Evolutionary conservation across 805 yeast species (phyloP), one percentile per base, ranked within the genome.

Genomic region (Blastobotrys americana): DNA sequence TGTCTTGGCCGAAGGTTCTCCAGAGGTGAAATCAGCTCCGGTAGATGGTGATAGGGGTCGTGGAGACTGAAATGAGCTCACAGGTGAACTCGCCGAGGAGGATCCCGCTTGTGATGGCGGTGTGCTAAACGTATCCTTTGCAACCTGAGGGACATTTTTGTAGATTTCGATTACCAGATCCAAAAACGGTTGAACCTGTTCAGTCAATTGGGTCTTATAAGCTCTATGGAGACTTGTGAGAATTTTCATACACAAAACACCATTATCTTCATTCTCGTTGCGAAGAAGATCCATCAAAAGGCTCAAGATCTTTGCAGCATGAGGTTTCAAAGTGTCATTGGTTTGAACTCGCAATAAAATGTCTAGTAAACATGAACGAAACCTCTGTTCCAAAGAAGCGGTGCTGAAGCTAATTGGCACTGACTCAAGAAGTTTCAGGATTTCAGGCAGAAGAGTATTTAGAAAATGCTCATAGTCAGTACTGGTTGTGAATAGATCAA

Each of bases 251-350:
- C 95, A 83, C 42, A 87, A 70, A 1, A 88, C 86, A 41, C 97
- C 97, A 61, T 93, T 93, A 49, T 89, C 97, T 63, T 94, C 99
- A 60, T 93, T 93, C 58, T 94, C 99, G 13, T 67, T 70, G 16
- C 74, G 77, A 47, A 90, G 68, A 10, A 83, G 67, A 18, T 68
- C 62, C 55, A 80, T 77, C 43, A 90, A 66, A 6, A 72, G 66
- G 28, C 76, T 80, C 55, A 84, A 67, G 16, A 87, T 72, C 31
- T 70, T 71, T 27, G 67, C 66, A 1, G 89, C 79, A 60, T 79
- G 80, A 0, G 84, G 84, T 57, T 81, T 82, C 57, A 87, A 78
- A 2, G 82, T 73, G 28, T 88, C 96, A 58, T 84, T 88, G 70
- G 84, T 78, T 45, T 85, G 87, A 36, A 88, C 72, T 39, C 96